Conservation (phyloP, 352 stramenopile genomes). For the Blastocystis sp. region DNA sequence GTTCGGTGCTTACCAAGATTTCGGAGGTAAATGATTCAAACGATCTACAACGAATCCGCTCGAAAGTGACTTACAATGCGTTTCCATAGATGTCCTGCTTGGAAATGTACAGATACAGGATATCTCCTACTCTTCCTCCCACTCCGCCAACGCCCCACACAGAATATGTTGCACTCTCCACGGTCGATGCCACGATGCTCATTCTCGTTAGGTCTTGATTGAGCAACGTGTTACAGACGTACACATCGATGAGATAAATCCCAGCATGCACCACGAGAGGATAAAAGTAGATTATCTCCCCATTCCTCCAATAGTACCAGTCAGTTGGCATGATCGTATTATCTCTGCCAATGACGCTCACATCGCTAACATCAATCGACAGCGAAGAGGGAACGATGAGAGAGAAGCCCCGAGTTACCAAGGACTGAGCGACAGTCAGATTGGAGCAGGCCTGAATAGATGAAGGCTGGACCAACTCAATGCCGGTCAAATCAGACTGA, state of each 20-base stretch:
- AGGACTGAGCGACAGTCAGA: not conserved
- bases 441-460: not conserved
- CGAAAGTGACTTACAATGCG: not conserved
- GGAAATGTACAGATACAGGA: not conserved
- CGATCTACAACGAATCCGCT: not conserved
- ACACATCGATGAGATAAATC: not conserved
- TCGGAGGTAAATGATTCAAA: not conserved
- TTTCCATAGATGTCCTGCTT: not conserved
- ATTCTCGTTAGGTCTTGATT: not conserved
- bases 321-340: not conserved
- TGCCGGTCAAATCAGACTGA: not conserved
- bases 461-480: not conserved
- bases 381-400: not conserved
- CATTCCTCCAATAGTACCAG: not conserved
- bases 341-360: not conserved
- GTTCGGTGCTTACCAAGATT: not conserved
- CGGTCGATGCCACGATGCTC: not conserved
- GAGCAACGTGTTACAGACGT: not conserved
- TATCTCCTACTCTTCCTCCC: not conserved
- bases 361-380: not conserved
- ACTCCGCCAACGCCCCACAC: not conserved
- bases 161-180: not conserved
- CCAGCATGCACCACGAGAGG: not conserved
- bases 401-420: not conserved
- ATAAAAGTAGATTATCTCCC: not conserved